Evolutionary conservation across 352 stramenopile species (phyloP).

Genomic region (Globisporangium nagaii): DNA sequence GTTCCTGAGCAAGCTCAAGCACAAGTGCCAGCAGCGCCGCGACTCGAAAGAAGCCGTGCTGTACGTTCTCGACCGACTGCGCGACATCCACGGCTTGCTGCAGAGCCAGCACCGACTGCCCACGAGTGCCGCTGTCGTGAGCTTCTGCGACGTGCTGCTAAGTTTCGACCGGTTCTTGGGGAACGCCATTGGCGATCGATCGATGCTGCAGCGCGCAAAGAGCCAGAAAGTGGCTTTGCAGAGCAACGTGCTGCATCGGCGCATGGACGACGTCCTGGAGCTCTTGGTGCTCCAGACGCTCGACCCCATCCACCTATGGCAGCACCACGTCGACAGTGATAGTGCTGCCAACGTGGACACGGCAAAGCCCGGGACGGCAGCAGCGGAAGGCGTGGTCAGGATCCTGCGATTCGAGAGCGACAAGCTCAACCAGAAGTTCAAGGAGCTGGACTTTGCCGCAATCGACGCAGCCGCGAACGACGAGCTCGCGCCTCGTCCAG

Average conservation of each 20-base stretch:
- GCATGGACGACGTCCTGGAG: neutral
- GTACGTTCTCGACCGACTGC: neutral
- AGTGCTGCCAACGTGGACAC: neutral
- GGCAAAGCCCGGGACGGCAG: no score
- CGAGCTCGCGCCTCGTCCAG: neutral
- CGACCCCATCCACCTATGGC: neutral
- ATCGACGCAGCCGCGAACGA: neutral
- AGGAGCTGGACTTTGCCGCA: neutral
- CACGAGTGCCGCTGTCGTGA: neutral
- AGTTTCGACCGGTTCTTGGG: neutral
- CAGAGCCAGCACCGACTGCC: neutral
- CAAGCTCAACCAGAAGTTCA: neutral
- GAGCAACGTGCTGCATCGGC: neutral
- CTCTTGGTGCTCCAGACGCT: neutral
- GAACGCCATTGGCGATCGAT: neutral
- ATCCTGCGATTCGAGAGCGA: slow-evolving; percentile 1
- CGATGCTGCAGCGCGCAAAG: neutral
- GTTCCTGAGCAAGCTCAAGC: neutral
- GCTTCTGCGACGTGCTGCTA: neutral
- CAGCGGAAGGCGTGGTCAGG: neutral
- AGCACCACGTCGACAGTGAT: neutral
- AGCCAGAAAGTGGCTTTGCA: neutral
- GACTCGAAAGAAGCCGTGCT: neutral
- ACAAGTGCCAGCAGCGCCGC: neutral
- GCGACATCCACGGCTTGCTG: neutral